phyloP scores from a whole-genome alignment of 2,329 filamentous ascomycete species.

The Ophiosphaerella herpotricha region DNA sequence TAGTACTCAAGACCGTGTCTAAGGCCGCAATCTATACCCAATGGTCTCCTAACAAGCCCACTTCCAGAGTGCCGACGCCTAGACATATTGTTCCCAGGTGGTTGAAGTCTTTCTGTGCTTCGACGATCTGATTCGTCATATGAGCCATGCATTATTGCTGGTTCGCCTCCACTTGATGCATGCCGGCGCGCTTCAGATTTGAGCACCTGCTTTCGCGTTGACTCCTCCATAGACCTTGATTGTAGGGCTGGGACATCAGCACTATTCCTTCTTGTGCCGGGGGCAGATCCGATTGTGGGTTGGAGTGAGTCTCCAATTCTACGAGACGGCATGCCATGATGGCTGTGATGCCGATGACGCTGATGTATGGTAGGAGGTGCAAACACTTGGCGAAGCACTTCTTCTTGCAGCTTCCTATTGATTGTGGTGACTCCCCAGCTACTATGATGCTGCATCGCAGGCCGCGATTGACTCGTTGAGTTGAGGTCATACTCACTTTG shows the following conservation, averaged over 20 bases:
- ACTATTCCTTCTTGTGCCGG: constrained; percentile 45
- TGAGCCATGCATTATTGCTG: constrained; percentile 13
- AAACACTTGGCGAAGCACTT: constrained; percentile 92
- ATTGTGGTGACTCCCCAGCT: constrained; percentile 91
- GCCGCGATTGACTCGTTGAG: constrained; percentile 37
- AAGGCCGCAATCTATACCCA: constrained; percentile 67
- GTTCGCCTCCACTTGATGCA: constrained; percentile 21
- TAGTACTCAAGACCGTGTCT: constrained; percentile 87
- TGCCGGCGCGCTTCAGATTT: constrained; percentile 48
- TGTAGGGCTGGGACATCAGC: constrained; percentile 41
- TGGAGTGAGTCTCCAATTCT: constrained; percentile 33
- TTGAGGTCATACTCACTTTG: constrained; percentile 38
- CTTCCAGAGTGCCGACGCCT: constrained; percentile 83
- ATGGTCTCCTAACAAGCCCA: constrained; percentile 72
- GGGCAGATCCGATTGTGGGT: constrained; percentile 38
- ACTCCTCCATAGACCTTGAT: constrained; percentile 36
- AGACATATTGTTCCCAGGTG: constrained; percentile 33
- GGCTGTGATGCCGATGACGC: constrained; percentile 70
- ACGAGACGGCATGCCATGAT: constrained; percentile 64
- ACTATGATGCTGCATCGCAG: constrained; percentile 54
- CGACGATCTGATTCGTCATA: constrained; percentile 10
- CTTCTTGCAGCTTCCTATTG: constrained; percentile 84
- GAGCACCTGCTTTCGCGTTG: constrained; percentile 49
- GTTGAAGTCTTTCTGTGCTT: constrained; percentile 31
- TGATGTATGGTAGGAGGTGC: constrained; percentile 82